phyloP scores from a whole-genome alignment of 805 yeast species.

The Yarrowia sp. region DNA sequence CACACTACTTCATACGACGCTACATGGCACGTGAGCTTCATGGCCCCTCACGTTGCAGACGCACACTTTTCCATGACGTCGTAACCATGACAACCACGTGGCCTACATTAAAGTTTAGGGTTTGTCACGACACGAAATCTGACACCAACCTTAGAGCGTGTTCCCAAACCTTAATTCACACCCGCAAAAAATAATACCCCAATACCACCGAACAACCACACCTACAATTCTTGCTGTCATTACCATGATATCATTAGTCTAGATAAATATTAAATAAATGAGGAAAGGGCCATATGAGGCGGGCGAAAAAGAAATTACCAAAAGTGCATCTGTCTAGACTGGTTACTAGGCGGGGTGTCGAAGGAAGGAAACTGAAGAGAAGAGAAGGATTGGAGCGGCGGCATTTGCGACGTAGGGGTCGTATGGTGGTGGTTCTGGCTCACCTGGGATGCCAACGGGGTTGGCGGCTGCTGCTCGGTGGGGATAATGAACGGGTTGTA shows the following conservation, averaged over 20 bases:
- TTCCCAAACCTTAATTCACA: background rate
- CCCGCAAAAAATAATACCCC: background rate
- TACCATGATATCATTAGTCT: slow-evolving; percentile 26
- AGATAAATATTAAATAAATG: slow-evolving; percentile 26
- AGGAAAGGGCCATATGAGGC: background rate
- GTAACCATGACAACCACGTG: background rate
- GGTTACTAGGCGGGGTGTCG: background rate
- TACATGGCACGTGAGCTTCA: no score
- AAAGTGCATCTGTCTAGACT: background rate
- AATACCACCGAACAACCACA: background rate
- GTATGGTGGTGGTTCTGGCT: background rate
- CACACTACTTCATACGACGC: no score
- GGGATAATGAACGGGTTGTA: slow-evolving; percentile 24
- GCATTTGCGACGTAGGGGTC: slow-evolving; percentile 13
- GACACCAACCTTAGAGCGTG: slow-evolving; percentile 14
- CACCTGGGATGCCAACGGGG: slow-evolving; percentile 10
- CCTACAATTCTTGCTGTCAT: background rate
- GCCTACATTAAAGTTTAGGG: background rate
- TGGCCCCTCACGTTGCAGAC: no score
- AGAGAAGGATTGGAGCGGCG: slow-evolving; percentile 24
- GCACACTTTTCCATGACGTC: no score
- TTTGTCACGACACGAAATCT: slow-evolving; percentile 16
- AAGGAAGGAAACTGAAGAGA: slow-evolving; percentile 10
- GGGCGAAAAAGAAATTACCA: background rate
- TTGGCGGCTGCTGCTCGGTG: slow-evolving; percentile 24